Evolutionary conservation across 1,284 basidiomycete genomes (phyloP).

Genomic region (Erythrobasidium hasegawianum): DNA sequence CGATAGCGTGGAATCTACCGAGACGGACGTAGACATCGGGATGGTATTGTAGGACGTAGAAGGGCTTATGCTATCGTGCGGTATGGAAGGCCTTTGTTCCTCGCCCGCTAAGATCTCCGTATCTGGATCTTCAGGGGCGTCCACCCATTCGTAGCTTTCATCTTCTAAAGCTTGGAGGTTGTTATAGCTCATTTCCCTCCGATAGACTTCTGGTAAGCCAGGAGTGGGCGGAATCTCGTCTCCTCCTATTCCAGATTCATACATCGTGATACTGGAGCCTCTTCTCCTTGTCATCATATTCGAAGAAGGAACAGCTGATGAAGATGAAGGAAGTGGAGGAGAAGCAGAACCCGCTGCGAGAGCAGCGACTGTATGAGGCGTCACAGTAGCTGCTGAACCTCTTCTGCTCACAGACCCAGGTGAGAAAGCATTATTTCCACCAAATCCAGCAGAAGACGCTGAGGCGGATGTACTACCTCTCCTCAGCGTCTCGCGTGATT

Average conservation of each 20-base stretch:
- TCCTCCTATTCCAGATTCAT: too few species aligned
- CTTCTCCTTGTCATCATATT: not conserved
- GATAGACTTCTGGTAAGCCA: too few species aligned
- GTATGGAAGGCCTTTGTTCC: not conserved
- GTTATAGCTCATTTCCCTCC: too few species aligned
- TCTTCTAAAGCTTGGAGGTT: not conserved
- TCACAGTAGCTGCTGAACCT: constrained; percentile 30
- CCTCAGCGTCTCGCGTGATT: not conserved
- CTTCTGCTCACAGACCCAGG: constrained; percentile 1
- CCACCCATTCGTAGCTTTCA: constrained; percentile 29
- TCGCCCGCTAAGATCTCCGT: not conserved
- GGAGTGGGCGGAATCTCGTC: too few species aligned
- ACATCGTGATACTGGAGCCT: too few species aligned
- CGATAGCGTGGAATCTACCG: not conserved
- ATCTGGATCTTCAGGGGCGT: constrained; percentile 4
- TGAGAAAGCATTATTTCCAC: not conserved
- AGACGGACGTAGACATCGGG: not conserved
- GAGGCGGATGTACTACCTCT: not conserved
- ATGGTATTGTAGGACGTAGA: not conserved
- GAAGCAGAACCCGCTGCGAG: not conserved
- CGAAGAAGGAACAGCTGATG: not conserved
- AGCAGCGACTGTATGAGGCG: constrained; percentile 4
- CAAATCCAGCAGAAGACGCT: not conserved
- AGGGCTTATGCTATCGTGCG: not conserved
- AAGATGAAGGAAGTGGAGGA: too few species aligned